A percentile compares a stretch with the other conserved stretches of the same genome.
Conservation (phyloP, 2,329 filamentous ascomycete genomes). For the Clathrospora elynae region DNA sequence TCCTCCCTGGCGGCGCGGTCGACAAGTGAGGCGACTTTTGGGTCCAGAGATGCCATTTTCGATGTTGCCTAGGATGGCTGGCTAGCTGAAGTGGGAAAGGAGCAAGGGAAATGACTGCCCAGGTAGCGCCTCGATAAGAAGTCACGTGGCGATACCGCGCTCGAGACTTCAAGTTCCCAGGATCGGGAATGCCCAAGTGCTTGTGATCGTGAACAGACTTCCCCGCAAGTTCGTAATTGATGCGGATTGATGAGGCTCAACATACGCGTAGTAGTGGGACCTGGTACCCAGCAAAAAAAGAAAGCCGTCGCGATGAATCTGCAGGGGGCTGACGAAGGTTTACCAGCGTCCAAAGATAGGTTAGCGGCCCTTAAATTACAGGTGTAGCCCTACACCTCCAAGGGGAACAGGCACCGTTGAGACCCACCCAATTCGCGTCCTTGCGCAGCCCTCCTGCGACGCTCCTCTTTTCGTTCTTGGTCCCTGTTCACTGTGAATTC, state of each 20-base stretch:
- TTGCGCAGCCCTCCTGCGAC: slow-evolving; percentile 32
- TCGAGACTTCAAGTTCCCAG: no score
- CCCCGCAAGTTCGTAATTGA: no score
- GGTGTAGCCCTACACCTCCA: slow-evolving; percentile 19
- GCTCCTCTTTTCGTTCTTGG: slow-evolving; percentile 25
- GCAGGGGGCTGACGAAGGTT: slow-evolving; percentile 30
- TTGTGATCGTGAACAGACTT: no score
- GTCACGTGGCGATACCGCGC: slow-evolving; percentile 23
- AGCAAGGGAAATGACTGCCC: no score
- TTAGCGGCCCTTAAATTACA: no score
- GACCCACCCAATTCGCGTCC: slow-evolving; percentile 35
- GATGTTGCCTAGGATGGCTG: slow-evolving; percentile 16
- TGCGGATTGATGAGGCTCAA: background rate
- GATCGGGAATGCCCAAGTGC: no score
- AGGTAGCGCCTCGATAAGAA: slow-evolving; percentile 20
- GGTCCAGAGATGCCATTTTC: slow-evolving; percentile 55
- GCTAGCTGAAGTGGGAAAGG: slow-evolving; percentile 24
- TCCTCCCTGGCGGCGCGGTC: slow-evolving; percentile 50
- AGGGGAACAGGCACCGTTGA: slow-evolving; percentile 31
- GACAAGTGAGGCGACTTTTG: slow-evolving; percentile 57
- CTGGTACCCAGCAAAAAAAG: no score
- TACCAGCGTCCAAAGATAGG: slow-evolving; percentile 20
- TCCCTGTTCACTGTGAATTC: slow-evolving; percentile 25
- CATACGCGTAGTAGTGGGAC: background rate
- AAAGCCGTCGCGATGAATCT: no score